These are phyloP conservation scores for Spergularia marina DNA, from an alignment of 148 eudicot species.

Conservation along the genomic window DNA sequence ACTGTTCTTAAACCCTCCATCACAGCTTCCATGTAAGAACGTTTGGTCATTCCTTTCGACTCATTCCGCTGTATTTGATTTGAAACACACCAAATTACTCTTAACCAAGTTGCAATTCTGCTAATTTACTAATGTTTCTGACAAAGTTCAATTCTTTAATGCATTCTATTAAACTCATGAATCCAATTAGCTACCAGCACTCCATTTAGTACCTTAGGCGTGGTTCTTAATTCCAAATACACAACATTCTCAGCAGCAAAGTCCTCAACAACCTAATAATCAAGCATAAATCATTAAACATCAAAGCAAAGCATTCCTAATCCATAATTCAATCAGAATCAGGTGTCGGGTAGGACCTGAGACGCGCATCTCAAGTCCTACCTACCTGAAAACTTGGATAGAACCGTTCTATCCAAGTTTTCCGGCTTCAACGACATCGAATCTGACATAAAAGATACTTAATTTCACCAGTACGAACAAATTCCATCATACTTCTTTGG, in stretches of 20 bases:
- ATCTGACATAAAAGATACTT: neutral
- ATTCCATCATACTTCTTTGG: constrained; percentile 67
- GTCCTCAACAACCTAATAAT: constrained; percentile 79
- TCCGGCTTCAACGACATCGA: neutral
- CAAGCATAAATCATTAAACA: neutral
- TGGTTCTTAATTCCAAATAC: constrained; percentile 91
- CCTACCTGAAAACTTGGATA: constrained; percentile 10
- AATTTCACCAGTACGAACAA: constrained; percentile 5
- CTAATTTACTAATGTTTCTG: neutral
- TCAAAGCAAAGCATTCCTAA: neutral
- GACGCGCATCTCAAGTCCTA: neutral
- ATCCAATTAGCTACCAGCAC: neutral
- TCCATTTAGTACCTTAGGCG: constrained; percentile 71
- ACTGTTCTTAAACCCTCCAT: constrained; percentile 73
- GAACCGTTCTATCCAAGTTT: neutral
- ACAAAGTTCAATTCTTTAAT: neutral
- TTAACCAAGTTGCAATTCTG: neutral
- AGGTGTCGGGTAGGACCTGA: neutral
- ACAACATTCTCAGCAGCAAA: constrained; percentile 95
- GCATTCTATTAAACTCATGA: neutral
- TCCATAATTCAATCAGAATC: too few relatives aligned
- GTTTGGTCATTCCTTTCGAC: constrained; percentile 76
- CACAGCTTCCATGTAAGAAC: constrained; percentile 84
- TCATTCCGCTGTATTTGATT: constrained; percentile 58
- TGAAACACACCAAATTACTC: neutral